Conservation (phyloP, 495 filamentous ascomycete genomes). For the Hypoxylon lienhwacheense region DNA sequence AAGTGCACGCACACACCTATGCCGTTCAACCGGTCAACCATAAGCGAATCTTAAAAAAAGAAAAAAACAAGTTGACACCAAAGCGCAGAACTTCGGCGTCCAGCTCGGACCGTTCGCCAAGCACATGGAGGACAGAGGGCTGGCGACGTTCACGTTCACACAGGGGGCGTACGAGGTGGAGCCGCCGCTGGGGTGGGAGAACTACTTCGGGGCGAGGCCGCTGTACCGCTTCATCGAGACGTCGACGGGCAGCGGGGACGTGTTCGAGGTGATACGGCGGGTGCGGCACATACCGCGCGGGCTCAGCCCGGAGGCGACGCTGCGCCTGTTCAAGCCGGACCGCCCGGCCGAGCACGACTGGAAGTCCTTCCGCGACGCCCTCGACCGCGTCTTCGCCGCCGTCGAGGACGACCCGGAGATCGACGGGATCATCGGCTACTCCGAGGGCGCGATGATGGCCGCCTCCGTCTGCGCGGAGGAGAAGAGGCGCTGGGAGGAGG, state of each 20-base stretch:
- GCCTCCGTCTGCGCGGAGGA: slow-evolving; percentile 56
- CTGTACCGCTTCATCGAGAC: slow-evolving; percentile 57
- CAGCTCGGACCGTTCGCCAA: slow-evolving; percentile 55
- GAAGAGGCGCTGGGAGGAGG: slow-evolving; percentile 38
- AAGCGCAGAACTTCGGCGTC: slow-evolving; percentile 53
- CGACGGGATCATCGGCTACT: slow-evolving; percentile 56
- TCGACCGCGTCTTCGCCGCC: slow-evolving; percentile 40
- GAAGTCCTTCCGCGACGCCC: slow-evolving; percentile 35
- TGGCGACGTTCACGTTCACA: slow-evolving; percentile 51
- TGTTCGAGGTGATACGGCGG: slow-evolving; percentile 51
- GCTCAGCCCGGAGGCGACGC: slow-evolving; percentile 52
- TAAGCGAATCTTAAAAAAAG: neutral
- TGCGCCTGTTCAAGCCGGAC: slow-evolving; percentile 45
- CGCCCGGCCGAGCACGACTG: slow-evolving; percentile 33
- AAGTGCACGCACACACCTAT: neutral
- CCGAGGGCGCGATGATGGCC: slow-evolving; percentile 57
- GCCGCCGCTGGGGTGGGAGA: slow-evolving; percentile 52
- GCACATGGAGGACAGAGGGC: slow-evolving; percentile 46
- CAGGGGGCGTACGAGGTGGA: slow-evolving; percentile 49
- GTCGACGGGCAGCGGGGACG: slow-evolving; percentile 39
- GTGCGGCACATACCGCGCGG: slow-evolving; percentile 54
- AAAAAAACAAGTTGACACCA: too few relatives aligned
- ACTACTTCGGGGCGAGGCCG: slow-evolving; percentile 57
- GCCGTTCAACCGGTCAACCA: neutral
- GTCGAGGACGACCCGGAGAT: slow-evolving; percentile 47